Base-by-base conservation (phyloP, 2,329 filamentous ascomycete species). In the Gliomastix tumulicola region DNA sequence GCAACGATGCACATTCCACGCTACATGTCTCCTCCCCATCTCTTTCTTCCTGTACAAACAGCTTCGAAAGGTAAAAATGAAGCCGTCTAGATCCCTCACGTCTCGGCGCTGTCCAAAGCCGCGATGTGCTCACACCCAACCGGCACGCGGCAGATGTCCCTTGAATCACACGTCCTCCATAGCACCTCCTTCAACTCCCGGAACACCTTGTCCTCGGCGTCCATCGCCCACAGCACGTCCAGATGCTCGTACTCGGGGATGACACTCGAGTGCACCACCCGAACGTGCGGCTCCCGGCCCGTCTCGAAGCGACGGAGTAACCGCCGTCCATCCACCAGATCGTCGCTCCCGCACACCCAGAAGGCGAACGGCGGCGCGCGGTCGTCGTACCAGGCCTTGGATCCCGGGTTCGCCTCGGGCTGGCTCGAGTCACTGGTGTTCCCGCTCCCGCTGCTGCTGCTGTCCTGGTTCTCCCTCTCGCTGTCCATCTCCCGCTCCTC, bases 181-280 rank as follows among this genome's bases (percentile, higher is more conserved):
- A 96, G 59, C 12, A 94, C 82, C 49, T 90, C 82, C 21, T 79
- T 74, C 1, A 96, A 66, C 61, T 94, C 89, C 39, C 67, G 71
- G 6, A 89, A 92, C 1, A 96, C 85, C 55, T 90, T 76, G 33
- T 90, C 81, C 13, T 88, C 77, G 0, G 80, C 79, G 52, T 96
- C 88, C 69, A 96, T 87, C 0, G 89, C 88, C 90, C 90, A 96
- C 25, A 97, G 79, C 3, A 96, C 87, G 60, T 96, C 90, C 5
- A 97, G 71, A 60, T 97, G 90, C 62, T 96, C 90, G 55, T 95
- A 94, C 32, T 83, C 86, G 4, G 86, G 79, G 30, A 96, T 84
- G 17, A 94, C 68, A 54, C 87, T 94, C 44, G 75, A 74, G 60
- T 95, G 85, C 5, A 95, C 85, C 6, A 96, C 64, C 27, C 74